These are phyloP conservation scores for Triticum dicoccoides DNA, from an alignment of 176 grass and related monocot species.

Conservation along the genomic window DNA sequence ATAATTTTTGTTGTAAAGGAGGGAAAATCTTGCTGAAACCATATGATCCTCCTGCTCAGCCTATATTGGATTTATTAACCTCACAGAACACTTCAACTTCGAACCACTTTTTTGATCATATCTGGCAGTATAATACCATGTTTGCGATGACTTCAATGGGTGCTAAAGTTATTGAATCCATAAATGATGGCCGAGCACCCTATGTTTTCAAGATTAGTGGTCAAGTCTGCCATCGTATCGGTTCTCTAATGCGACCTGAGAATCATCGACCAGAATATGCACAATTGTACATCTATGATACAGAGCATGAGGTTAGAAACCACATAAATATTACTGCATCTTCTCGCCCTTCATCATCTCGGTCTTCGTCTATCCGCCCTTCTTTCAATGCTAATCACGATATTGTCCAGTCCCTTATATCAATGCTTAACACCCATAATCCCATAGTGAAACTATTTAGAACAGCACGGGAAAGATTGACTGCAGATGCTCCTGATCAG, in stretches of 20 bases:
- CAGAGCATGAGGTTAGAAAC: background rate
- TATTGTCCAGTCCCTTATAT: background rate
- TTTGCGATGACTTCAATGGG: background rate
- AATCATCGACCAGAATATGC: background rate
- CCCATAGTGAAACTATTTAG: background rate
- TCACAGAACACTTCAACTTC: no score
- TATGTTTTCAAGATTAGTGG: constrained; percentile 8
- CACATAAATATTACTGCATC: background rate
- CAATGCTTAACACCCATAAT: background rate
- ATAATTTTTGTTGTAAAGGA: no score
- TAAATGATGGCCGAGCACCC: background rate
- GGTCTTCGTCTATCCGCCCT: background rate
- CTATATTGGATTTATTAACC: no score
- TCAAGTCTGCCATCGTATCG: background rate
- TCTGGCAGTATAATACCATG: no score
- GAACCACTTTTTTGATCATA: no score
- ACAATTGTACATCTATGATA: background rate
- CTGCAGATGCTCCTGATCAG: background rate
- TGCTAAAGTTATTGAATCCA: background rate
- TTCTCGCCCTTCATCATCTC: background rate
- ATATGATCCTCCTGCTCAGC: no score
- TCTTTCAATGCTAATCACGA: background rate
- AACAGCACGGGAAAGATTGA: background rate
- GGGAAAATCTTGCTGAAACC: no score
- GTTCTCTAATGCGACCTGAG: background rate